Conservation (phyloP, 176 grass and related monocot species). For the Zea luxurians region DNA sequence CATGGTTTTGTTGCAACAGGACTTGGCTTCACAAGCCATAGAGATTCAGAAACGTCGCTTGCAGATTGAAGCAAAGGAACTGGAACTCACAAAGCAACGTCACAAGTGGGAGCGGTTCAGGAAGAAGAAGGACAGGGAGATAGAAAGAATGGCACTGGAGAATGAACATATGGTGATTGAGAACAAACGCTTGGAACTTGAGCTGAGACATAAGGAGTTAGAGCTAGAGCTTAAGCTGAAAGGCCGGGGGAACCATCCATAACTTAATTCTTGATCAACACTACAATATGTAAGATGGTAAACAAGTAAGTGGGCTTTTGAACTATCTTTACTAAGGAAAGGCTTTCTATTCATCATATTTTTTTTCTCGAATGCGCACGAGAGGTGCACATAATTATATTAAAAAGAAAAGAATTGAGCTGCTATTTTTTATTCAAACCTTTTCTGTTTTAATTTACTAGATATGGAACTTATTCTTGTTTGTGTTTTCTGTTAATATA, state of each 20-base stretch:
- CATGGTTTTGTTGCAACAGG: conserved; percentile 36
- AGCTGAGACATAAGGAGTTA: conserved; percentile 68
- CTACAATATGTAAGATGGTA: conserved; percentile 20
- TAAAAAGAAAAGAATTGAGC: neutral
- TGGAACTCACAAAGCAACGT: conserved; percentile 65
- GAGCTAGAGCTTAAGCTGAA: conserved; percentile 60
- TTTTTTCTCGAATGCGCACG: too few species aligned
- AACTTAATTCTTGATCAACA: conserved; percentile 35
- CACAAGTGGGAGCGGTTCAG: conserved; percentile 72
- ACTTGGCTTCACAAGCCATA: conserved; percentile 43
- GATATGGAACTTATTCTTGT: neutral
- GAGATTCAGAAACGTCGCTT: conserved; percentile 58
- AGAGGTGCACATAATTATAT: too few species aligned
- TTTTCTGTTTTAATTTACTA: neutral
- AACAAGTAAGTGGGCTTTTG: conserved; percentile 24
- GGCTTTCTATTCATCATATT: neutral
- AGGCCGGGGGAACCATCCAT: conserved; percentile 24
- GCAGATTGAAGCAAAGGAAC: conserved; percentile 54
- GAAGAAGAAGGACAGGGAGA: conserved; percentile 79
- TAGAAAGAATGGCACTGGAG: conserved; percentile 74
- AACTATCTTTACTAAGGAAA: conserved; percentile 13
- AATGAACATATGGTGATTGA: conserved; percentile 84
- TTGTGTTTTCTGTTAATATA: neutral
- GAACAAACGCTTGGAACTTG: conserved; percentile 64
- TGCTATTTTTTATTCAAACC: neutral